Percentiles rank a stretch among this genome's conserved stretches.
Conservation (phyloP, 139 green algal genomes). For the Axilococcus clingmanii region DNA sequence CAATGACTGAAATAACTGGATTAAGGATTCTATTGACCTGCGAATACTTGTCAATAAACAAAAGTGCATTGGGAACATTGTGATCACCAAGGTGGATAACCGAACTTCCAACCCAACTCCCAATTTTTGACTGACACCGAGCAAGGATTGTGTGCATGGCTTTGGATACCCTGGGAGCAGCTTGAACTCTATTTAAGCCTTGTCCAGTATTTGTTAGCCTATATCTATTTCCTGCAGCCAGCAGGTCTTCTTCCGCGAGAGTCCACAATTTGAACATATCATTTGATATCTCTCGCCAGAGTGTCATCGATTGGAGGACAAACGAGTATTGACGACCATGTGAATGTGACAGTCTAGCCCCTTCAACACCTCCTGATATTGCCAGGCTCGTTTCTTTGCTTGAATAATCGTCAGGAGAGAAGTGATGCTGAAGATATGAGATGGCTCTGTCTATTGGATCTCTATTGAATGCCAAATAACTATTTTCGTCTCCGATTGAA, state of each 20-base stretch:
- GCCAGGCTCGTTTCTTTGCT: conserved; percentile 28
- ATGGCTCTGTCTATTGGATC: conserved; percentile 61
- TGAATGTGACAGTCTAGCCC: conserved; percentile 78
- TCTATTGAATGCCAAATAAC: conserved; percentile 84
- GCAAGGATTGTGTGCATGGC: conserved; percentile 66
- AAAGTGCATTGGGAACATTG: conserved; percentile 89
- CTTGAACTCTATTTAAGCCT: conserved; percentile 89
- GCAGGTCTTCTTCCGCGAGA: conserved; percentile 77
- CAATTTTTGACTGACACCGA: conserved; percentile 68
- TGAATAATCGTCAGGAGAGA: conserved; percentile 5
- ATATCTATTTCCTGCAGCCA: conserved; percentile 69
- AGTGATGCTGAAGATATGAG: conserved; percentile 1
- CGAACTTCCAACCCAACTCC: conserved; percentile 78
- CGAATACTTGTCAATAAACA: conserved; percentile 97
- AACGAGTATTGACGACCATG: conserved; percentile 85
- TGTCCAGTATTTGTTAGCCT: conserved; percentile 83
- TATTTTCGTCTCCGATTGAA: conserved; percentile 88
- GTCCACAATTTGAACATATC: conserved; percentile 89
- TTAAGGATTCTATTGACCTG: conserved; percentile 88
- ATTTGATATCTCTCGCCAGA: conserved; percentile 80
- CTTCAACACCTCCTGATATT: conserved; percentile 41
- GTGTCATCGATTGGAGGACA: conserved; percentile 78
- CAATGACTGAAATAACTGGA: conserved; percentile 76
- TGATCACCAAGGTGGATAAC: conserved; percentile 94
- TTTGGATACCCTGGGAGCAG: conserved; percentile 44